These are phyloP conservation scores for Irineochytrium annulatum DNA, from an alignment of 192 early-diverging fungal species.

Conservation along the genomic window DNA sequence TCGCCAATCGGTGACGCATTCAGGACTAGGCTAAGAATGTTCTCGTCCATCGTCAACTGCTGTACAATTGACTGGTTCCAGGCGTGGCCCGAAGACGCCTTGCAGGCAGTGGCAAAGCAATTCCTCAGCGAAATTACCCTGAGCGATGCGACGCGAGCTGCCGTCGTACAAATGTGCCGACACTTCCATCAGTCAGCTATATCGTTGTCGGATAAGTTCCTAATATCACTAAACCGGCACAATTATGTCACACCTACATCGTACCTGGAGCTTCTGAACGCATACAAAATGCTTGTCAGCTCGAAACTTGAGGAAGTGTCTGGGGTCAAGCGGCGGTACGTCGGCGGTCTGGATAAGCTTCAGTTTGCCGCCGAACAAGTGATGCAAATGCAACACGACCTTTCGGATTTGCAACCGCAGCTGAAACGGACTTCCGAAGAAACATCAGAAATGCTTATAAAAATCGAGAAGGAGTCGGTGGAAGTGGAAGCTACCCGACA, in stretches of 20 bases:
- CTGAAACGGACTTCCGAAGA: slow-evolving; percentile 59
- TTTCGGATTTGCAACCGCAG: slow-evolving; percentile 54
- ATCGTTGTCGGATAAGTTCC: slow-evolving; percentile 46
- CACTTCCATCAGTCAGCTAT: slow-evolving; percentile 55
- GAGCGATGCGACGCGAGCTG: slow-evolving; percentile 19
- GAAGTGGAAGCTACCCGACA: slow-evolving; percentile 56
- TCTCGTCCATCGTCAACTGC: slow-evolving; percentile 60
- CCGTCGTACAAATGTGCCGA: slow-evolving; percentile 49
- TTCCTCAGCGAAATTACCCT: slow-evolving; percentile 53
- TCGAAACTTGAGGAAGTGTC: slow-evolving; percentile 47
- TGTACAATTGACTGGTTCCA: slow-evolving; percentile 69
- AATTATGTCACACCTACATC: slow-evolving; percentile 62
- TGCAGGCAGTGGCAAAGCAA: slow-evolving; percentile 57
- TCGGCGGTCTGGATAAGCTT: slow-evolving; percentile 56
- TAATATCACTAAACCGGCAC: slow-evolving; percentile 44
- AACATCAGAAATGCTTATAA: slow-evolving; percentile 54
- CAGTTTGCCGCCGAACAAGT: slow-evolving; percentile 59
- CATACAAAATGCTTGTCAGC: slow-evolving; percentile 48
- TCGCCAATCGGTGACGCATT: slow-evolving; percentile 64
- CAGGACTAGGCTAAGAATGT: slow-evolving; percentile 52
- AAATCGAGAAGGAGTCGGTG: slow-evolving; percentile 57
- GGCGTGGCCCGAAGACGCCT: slow-evolving; percentile 62
- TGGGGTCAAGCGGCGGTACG: slow-evolving; percentile 45
- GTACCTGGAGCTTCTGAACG: slow-evolving; percentile 52
- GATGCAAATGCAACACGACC: slow-evolving; percentile 52